Evolutionary conservation across 352 stramenopile genomes (phyloP).

Genomic region (Pythium aristosporum): DNA sequence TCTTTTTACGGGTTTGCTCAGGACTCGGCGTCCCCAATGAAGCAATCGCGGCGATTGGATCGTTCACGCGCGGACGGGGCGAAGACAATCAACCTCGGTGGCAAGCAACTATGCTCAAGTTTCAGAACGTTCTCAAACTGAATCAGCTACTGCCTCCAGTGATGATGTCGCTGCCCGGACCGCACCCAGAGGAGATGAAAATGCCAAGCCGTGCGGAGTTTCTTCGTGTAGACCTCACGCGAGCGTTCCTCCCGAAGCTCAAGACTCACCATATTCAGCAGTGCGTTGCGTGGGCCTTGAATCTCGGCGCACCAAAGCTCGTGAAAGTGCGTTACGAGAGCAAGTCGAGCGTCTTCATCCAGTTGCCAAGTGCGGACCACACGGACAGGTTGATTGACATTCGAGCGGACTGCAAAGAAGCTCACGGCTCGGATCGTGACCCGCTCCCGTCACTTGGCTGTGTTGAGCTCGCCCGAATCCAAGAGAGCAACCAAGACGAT

Average conservation of each 20-base stretch:
- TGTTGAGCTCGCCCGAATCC: slow-evolving; percentile 16
- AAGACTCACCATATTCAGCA: slow-evolving; percentile 80
- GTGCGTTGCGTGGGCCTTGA: slow-evolving; percentile 52
- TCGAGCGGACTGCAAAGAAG: slow-evolving; percentile 12
- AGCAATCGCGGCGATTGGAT: slow-evolving; percentile 36
- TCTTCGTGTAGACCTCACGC: slow-evolving; percentile 52
- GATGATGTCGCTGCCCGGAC: slow-evolving; percentile 15
- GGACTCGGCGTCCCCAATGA: slow-evolving; percentile 61
- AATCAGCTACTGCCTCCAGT: slow-evolving; percentile 57
- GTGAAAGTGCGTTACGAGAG: slow-evolving; percentile 23
- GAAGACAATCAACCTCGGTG: background rate
- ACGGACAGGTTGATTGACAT: slow-evolving; percentile 18
- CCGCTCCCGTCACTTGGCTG: slow-evolving; percentile 27
- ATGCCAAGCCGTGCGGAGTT: slow-evolving; percentile 56
- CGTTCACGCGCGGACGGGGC: background rate
- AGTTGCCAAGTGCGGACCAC: slow-evolving; percentile 15
- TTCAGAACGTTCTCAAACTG: slow-evolving; percentile 39
- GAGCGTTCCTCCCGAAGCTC: slow-evolving; percentile 41
- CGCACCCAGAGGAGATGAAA: slow-evolving; percentile 1
- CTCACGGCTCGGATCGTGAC: slow-evolving; percentile 16
- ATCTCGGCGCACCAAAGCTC: slow-evolving; percentile 25
- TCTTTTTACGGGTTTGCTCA: slow-evolving; percentile 68
- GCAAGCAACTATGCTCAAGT: slow-evolving; percentile 39
- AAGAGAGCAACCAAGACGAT: background rate
- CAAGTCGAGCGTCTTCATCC: slow-evolving; percentile 20